Conservation (phyloP, 345 rosid genomes). For the Boechera retrofracta region DNA sequence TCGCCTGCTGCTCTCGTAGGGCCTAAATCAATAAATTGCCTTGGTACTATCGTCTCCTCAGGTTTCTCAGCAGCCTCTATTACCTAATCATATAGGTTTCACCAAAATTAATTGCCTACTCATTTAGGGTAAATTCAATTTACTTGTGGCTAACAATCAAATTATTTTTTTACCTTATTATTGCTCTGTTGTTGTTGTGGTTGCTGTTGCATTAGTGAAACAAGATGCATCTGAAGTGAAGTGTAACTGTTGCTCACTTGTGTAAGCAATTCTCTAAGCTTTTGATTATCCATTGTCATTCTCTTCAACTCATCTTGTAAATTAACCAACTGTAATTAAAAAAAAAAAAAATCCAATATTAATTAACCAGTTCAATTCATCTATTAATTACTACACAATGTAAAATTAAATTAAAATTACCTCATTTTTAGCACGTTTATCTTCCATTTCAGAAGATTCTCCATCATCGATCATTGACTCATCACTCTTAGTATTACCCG, state of each 20-base stretch:
- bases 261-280: conserved; percentile 72
- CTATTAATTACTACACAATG: not conserved
- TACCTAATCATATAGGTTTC: conserved; percentile 46
- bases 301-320: conserved; percentile 71
- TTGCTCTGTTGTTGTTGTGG: conserved; percentile 33
- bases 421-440: conserved; percentile 63
- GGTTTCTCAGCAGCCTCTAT: conserved; percentile 47
- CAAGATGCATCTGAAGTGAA: conserved; percentile 70
- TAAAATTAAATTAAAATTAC: conserved; percentile 44
- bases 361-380: not conserved
- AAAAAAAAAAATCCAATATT: not conserved
- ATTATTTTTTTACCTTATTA: conserved; percentile 23
- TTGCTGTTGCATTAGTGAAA: conserved; percentile 66
- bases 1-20: conserved; percentile 50
- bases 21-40: conserved; percentile 69
- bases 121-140: not conserved
- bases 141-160: conserved; percentile 5
- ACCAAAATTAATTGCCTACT: not conserved
- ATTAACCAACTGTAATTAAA: conserved; percentile 51
- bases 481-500: conserved; percentile 71
- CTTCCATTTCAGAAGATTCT: conserved; percentile 63
- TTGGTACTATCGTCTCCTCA: conserved; percentile 58
- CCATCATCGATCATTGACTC: conserved; percentile 85
- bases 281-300: conserved; percentile 76
- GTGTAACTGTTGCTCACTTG: conserved; percentile 72